Base-by-base conservation (phyloP, 495 filamentous ascomycete species). In the Geopyxis carbonaria region DNA sequence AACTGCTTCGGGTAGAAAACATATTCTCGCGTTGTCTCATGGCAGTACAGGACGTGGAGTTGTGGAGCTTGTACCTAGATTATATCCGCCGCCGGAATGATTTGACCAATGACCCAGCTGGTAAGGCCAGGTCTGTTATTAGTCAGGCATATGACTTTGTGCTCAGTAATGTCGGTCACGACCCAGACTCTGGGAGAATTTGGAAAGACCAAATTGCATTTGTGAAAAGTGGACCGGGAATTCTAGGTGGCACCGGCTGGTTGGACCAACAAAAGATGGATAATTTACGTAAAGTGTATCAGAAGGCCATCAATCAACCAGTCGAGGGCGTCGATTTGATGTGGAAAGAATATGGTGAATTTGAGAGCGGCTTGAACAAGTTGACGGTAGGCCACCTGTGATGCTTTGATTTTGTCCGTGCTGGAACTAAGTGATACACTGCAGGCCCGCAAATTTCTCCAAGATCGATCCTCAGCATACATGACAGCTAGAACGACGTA, bases 231-330 rank as follows among this genome's bases (percentile, higher is more conserved):
- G 80, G 76, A 0, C 89, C 91, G 6, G 91, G 91, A 8, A 72
- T 66, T 28, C 64, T 84, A 30, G 86, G 86, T 22, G 91, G 89
- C 25, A 74, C 67, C 38, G 73, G 71, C 13, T 97, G 89, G 89
- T 83, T 95, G 55, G 89, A 94, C 52, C 76, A 82, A 57, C 89
- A 95, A 51, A 97, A 97, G 67, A 91, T 92, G 82, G 89, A 97
- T 47, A 58, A 75, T 44, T 62, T 97, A 15, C 73, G 89, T 16
- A 91, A 86, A 52, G 78, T 80, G 2, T 95, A 93, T 55, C 87
- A 93, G 48, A 75, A 74, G 22, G 87, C 89, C 10, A 76, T 92
- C 28, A 75, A 68, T 45, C 72, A 93, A 37, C 89, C 89, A 3
- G 87, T 77, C 9, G 67, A 76, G 32, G 79, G 72, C 22, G 68